Percentiles rank a stretch among this genome's conserved stretches.
These are phyloP conservation scores for Logfia minima DNA, from an alignment of 129 eudicot genomes.

Conservation along the genomic window DNA sequence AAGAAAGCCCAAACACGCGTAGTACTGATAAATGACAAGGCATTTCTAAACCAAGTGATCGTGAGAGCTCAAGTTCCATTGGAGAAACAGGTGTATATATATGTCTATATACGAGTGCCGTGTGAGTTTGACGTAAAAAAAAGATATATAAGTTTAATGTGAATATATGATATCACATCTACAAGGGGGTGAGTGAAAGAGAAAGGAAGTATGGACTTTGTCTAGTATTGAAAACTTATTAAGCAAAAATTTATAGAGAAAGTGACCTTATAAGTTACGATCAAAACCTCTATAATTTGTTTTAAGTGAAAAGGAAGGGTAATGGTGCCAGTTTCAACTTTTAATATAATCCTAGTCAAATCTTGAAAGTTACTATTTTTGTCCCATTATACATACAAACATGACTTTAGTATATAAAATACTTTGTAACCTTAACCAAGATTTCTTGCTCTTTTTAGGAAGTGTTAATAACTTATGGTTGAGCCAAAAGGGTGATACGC, in stretches of 20 bases:
- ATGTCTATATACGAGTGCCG: no score
- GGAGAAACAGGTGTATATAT: no score
- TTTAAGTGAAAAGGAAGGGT: background rate
- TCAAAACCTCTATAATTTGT: constrained; percentile 6
- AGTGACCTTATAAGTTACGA: background rate
- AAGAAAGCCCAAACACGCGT: no score
- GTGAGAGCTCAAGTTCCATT: no score
- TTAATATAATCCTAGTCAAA: constrained; percentile 25
- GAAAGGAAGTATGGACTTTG: no score
- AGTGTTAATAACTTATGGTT: background rate
- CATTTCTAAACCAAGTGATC: no score
- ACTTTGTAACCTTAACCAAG: constrained; percentile 15
- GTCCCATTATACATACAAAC: constrained; percentile 23
- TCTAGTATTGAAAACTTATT: background rate
- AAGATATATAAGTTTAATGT: no score
- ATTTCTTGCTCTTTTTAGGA: constrained; percentile 11
- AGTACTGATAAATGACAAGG: no score
- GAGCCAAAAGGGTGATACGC: background rate
- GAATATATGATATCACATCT: no score
- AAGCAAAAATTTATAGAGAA: background rate
- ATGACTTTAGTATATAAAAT: constrained; percentile 5
- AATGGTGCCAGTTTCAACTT: constrained; percentile 19
- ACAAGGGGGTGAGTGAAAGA: no score
- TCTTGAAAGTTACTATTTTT: constrained; percentile 26
- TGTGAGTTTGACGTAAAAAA: no score